Conservation (phyloP, 257 asterid species). For the Nicotiana noctiflora region DNA sequence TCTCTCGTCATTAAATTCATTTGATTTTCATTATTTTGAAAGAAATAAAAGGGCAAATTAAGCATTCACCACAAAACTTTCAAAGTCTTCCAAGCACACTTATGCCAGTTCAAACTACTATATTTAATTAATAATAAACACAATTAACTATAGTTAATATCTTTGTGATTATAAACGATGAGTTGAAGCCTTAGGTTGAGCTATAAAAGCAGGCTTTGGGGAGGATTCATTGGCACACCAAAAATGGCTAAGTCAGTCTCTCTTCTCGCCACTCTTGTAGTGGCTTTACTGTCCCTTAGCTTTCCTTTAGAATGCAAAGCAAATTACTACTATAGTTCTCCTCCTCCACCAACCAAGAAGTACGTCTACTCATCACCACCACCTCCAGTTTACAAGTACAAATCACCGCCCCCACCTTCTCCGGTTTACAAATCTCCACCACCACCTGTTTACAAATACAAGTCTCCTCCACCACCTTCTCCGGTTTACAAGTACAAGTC, state of each 20-base stretch:
- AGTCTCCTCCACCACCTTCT: neutral
- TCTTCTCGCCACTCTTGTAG: conserved; percentile 11
- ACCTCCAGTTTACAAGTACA: neutral
- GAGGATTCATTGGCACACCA: neutral
- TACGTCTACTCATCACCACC: conserved; percentile 2
- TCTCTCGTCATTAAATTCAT: neutral
- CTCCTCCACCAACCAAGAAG: conserved; percentile 13
- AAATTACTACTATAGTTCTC: conserved; percentile 3
- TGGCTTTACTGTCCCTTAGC: conserved; percentile 11
- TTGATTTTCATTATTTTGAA: neutral
- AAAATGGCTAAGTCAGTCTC: conserved; percentile 11
- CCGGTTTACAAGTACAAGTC: neutral
- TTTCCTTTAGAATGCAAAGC: conserved; percentile 12
- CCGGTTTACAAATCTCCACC: conserved; percentile 7
- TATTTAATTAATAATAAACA: neutral
- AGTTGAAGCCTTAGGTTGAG: neutral
- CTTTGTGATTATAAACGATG: neutral
- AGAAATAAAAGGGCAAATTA: neutral
- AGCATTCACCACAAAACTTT: neutral
- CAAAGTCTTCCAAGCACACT: neutral
- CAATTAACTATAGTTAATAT: neutral
- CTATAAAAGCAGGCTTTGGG: conserved; percentile 1
- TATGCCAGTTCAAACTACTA: neutral
- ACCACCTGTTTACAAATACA: neutral
- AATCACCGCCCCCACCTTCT: neutral